Percentiles rank a stretch among this genome's conserved stretches.
Conservation (phyloP, 1,284 basidiomycete genomes). For the Leccinum proximum region DNA sequence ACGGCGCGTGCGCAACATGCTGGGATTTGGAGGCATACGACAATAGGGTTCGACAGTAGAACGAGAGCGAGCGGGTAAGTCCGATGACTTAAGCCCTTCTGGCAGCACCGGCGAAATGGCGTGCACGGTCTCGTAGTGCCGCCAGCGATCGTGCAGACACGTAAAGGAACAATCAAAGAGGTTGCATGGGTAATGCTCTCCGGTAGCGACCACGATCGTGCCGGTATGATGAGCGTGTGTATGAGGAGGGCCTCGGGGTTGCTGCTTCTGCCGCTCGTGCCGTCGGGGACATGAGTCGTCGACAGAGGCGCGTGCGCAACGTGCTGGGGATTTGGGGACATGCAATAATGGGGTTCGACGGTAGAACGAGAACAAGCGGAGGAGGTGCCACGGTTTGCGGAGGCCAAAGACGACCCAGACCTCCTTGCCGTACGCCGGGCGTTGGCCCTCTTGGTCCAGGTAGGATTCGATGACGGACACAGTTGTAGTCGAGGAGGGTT, state of each 20-base stretch:
- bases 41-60: too few relatives aligned
- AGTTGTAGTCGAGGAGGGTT: slow-evolving; percentile 47
- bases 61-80: slow-evolving; percentile 32
- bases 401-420: slow-evolving; percentile 82
- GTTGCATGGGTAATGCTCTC: slow-evolving; percentile 64
- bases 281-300: slow-evolving; percentile 12
- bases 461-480: slow-evolving; percentile 74
- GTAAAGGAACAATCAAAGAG: slow-evolving; percentile 74
- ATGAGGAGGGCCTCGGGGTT: slow-evolving; percentile 12
- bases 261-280: slow-evolving; percentile 14
- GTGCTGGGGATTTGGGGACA: slow-evolving; percentile 33
- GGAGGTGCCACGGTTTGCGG: slow-evolving; percentile 80
- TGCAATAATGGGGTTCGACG: slow-evolving; percentile 36
- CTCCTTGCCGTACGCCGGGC: slow-evolving; percentile 86
- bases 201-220: slow-evolving; percentile 28
- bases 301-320: slow-evolving; percentile 23
- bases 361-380: slow-evolving; percentile 27
- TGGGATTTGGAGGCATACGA: too few relatives aligned
- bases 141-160: slow-evolving; percentile 72
- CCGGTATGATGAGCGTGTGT: slow-evolving; percentile 13
- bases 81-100: slow-evolving; percentile 70
- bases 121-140: slow-evolving; percentile 76
- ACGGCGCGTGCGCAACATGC: background rate
- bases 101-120: slow-evolving; percentile 55
- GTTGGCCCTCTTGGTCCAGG: slow-evolving; percentile 70